A percentile compares a stretch with the other conserved stretches of the same genome.
Evolutionary conservation across 805 yeast genomes (phyloP).

Genomic region (Grigorovia transvaalensis): DNA sequence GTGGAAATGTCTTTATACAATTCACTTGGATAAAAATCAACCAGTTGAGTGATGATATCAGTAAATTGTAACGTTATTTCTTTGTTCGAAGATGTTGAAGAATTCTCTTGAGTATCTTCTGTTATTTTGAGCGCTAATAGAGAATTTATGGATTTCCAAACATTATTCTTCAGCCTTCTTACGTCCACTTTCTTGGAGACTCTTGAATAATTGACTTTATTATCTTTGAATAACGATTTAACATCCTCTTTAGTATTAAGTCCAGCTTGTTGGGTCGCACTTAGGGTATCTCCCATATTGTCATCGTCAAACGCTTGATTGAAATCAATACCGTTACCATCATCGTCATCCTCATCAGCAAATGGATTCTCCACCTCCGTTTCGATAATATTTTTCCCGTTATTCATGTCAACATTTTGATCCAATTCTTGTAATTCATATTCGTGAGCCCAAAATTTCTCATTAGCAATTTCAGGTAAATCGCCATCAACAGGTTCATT

Average conservation of each 20-base stretch:
- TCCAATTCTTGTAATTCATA: conserved; percentile 28
- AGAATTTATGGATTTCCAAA: conserved; percentile 50
- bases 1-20: conserved; percentile 64
- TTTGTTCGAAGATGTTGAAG: background rate
- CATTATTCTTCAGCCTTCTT: conserved; percentile 55
- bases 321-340: conserved; percentile 26
- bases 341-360: conserved; percentile 28
- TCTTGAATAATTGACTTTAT: conserved; percentile 48
- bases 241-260: conserved; percentile 1
- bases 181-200: conserved; percentile 76
- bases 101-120: conserved; percentile 14
- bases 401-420: conserved; percentile 8
- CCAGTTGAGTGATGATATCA: conserved; percentile 40
- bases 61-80: conserved; percentile 29
- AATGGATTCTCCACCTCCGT: conserved; percentile 28
- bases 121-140: conserved; percentile 16
- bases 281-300: conserved; percentile 24
- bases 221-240: conserved; percentile 9
- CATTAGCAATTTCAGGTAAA: conserved; percentile 41
- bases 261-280: background rate
- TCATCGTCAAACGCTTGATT: conserved; percentile 28
- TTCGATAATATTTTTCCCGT: conserved; percentile 19
- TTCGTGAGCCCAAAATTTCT: conserved; percentile 61
- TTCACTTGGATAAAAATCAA: conserved; percentile 43
- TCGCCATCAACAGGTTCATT: conserved; percentile 7